A percentile compares a stretch with the other conserved stretches of the same genome.
Evolutionary conservation across 192 early-diverging fungal species (phyloP).

Genomic region (Rhizophagus clarus): DNA sequence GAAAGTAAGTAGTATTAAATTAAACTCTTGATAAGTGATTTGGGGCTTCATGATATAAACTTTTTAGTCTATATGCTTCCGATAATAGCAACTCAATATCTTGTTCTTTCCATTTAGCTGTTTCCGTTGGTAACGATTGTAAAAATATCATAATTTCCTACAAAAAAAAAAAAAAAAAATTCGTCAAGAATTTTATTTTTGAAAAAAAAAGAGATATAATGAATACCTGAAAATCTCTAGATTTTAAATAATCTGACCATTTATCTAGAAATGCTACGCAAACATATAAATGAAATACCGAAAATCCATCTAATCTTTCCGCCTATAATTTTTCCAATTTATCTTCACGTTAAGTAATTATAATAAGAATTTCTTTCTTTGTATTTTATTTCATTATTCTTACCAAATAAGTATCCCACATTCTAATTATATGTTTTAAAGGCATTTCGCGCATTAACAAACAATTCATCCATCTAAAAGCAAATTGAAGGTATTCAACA

Average conservation of each 20-base stretch:
- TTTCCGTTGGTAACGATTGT: constrained; percentile 74
- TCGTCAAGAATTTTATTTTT: background rate
- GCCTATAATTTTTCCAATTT: constrained; percentile 46
- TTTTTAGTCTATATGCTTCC: constrained; percentile 98
- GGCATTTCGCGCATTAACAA: constrained; percentile 95
- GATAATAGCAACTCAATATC: constrained; percentile 94
- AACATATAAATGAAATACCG: constrained; percentile 97
- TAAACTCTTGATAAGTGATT: constrained; percentile 66
- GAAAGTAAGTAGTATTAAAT: background rate
- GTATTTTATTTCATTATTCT: background rate
- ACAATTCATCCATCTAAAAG: constrained; percentile 99
- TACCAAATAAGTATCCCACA: constrained; percentile 99
- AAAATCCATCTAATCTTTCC: constrained; percentile 89
- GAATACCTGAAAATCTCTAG: constrained; percentile 87
- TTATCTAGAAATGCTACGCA: constrained; percentile 98
- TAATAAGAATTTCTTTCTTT: background rate
- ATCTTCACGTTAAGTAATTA: background rate
- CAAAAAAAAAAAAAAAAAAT: constrained; percentile 5
- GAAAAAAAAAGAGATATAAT: background rate
- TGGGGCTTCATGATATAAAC: constrained; percentile 89
- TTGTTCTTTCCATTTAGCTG: constrained; percentile 81
- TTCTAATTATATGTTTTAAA: constrained; percentile 84
- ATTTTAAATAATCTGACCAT: constrained; percentile 83
- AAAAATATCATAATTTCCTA: constrained; percentile 92
- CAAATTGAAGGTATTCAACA: constrained; percentile 98